phyloP scores from a whole-genome alignment of 225 moss, liverwort and hornwort genomes.

The Straminergon stramineum region DNA sequence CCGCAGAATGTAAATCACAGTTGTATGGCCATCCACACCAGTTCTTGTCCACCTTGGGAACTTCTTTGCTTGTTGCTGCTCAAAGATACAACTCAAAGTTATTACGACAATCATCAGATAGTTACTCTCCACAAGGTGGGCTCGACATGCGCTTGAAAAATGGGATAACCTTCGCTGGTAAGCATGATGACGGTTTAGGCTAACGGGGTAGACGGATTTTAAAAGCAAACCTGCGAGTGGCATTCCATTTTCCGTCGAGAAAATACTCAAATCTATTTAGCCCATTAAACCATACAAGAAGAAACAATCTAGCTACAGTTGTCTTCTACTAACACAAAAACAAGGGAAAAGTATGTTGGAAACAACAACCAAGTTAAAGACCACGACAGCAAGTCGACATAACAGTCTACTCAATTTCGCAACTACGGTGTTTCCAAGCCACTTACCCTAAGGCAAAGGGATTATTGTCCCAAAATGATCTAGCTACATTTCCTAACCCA shows the following conservation, averaged over 20 bases:
- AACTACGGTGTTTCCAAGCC: not conserved
- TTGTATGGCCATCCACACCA: constrained; percentile 37
- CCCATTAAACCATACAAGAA: not conserved
- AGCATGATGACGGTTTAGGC: not conserved
- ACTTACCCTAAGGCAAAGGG: not conserved
- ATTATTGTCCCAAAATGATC: not conserved
- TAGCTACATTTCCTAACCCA: not conserved
- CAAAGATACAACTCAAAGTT: not conserved
- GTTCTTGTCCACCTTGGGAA: constrained; percentile 30
- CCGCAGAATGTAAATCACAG: constrained; percentile 14
- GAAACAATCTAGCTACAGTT: not conserved
- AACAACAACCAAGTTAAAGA: not conserved
- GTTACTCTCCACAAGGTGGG: not conserved
- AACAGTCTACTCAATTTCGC: not conserved
- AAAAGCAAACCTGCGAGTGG: not conserved
- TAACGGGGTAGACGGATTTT: not conserved
- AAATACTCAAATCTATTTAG: not conserved
- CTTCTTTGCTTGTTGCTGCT: constrained; percentile 31
- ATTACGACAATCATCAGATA: not conserved
- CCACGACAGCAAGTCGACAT: not conserved
- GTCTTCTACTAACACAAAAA: not conserved
- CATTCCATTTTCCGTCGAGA: not conserved
- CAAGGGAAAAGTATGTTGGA: not conserved
- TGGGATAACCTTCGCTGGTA: not conserved
- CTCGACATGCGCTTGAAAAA: not conserved